Evolutionary conservation across 495 filamentous ascomycete genomes (phyloP).

Genomic region (Hypoxylon trugodes): DNA sequence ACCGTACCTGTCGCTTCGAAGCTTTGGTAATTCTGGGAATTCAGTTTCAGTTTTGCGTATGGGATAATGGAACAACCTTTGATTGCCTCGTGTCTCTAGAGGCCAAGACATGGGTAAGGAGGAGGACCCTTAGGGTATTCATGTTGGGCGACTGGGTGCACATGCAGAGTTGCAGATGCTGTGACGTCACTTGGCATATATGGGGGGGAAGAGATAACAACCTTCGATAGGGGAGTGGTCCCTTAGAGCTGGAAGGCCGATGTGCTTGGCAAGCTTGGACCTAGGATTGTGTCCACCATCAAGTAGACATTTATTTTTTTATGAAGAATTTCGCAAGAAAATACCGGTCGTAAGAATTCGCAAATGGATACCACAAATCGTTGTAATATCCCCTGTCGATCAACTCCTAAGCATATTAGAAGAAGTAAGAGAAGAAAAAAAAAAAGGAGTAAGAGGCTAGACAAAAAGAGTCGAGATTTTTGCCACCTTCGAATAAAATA

Average conservation of each 20-base stretch:
- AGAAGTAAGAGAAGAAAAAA: neutral
- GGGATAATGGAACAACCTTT: slow-evolving; percentile 9
- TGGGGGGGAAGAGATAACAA: slow-evolving; percentile 6
- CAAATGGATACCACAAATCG: slow-evolving; percentile 1
- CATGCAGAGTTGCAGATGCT: slow-evolving; percentile 40
- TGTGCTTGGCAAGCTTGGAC: no score
- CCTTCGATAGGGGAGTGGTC: slow-evolving; percentile 22
- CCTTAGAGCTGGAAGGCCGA: neutral
- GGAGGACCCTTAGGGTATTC: slow-evolving; percentile 23
- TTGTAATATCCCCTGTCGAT: slow-evolving; percentile 27
- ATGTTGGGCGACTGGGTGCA: slow-evolving; percentile 37
- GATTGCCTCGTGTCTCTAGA: slow-evolving; percentile 17
- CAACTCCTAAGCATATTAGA: neutral
- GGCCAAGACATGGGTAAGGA: slow-evolving; percentile 13
- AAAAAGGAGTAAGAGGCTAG: slow-evolving; percentile 1
- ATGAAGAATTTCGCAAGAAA: slow-evolving; percentile 7
- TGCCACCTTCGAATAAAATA: slow-evolving; percentile 16
- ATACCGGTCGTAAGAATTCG: slow-evolving; percentile 17
- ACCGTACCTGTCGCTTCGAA: neutral
- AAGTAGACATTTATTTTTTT: no score
- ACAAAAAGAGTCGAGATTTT: slow-evolving; percentile 9
- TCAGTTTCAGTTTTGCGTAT: slow-evolving; percentile 18
- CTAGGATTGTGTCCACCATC: no score
- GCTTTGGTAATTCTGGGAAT: no score
- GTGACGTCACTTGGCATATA: slow-evolving; percentile 37